Conservation (phyloP, 176 grass and related monocot species). For the Avena insularis region DNA sequence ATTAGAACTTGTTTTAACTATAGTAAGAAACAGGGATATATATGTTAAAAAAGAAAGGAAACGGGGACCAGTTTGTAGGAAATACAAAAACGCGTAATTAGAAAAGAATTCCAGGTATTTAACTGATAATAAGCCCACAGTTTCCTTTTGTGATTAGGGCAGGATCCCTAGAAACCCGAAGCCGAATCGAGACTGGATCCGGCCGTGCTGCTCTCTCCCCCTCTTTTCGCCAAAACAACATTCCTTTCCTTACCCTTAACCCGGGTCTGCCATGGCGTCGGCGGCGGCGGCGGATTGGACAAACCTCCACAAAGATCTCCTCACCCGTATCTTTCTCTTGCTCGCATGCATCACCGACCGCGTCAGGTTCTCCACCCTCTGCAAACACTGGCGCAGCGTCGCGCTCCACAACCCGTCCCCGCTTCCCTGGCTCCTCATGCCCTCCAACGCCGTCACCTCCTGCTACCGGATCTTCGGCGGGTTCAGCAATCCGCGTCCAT, state of each 20-base stretch:
- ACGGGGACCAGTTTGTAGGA: background rate
- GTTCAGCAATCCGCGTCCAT: background rate
- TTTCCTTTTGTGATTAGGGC: background rate
- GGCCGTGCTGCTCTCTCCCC: background rate
- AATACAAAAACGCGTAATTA: background rate
- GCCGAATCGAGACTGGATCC: background rate
- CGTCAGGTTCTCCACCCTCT: background rate
- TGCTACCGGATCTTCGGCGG: background rate
- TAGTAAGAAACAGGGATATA: too few relatives aligned
- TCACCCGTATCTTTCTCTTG: background rate
- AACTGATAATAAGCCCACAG: background rate
- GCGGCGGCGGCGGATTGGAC: background rate
- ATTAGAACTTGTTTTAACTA: too few relatives aligned
- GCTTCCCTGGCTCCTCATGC: conserved; percentile 13
- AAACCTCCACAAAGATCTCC: background rate
- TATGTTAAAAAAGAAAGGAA: too few relatives aligned
- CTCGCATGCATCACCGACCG: background rate
- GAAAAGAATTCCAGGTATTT: background rate
- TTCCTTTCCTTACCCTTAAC: background rate
- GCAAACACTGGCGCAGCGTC: background rate
- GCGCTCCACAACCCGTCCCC: background rate
- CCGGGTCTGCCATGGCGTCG: background rate
- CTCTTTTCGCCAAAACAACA: too few relatives aligned
- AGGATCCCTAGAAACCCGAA: too few relatives aligned
- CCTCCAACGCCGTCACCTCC: background rate